These are phyloP conservation scores for Ploettnerulaceae sp. DNA, from an alignment of 2,329 filamentous ascomycete genomes.

Conservation along the genomic window DNA sequence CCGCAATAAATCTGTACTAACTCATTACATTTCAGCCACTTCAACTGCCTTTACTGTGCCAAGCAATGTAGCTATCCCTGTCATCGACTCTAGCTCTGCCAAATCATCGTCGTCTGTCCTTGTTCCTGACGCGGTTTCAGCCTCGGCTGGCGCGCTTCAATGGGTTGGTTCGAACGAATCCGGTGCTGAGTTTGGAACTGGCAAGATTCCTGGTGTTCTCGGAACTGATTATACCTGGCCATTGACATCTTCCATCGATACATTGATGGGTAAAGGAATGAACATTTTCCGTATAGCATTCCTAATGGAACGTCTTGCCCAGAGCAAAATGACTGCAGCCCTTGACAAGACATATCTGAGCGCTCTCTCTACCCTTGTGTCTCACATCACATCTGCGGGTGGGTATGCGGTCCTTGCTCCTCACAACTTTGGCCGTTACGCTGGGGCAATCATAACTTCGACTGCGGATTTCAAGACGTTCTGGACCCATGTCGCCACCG, in stretches of 20 bases:
- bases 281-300: slow-evolving; percentile 36
- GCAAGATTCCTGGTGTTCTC: slow-evolving; percentile 48
- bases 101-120: too few relatives aligned
- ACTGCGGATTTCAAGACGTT: slow-evolving; percentile 38
- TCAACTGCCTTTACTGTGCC: not conserved
- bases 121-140: not conserved
- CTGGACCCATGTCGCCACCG: slow-evolving; percentile 37
- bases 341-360: slow-evolving; percentile 41
- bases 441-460: slow-evolving; percentile 36
- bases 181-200: slow-evolving; percentile 58
- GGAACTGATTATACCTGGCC: slow-evolving; percentile 49
- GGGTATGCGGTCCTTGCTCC: slow-evolving; percentile 44
- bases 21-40: not conserved
- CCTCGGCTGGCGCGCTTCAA: slow-evolving; percentile 1
- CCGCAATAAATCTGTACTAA: not conserved
- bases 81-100: not conserved
- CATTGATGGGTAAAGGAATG: slow-evolving; percentile 21
- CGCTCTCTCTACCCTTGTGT: slow-evolving; percentile 39
- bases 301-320: slow-evolving; percentile 54
- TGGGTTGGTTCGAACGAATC: slow-evolving; percentile 38
- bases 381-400: slow-evolving; percentile 43
- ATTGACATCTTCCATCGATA: slow-evolving; percentile 13
- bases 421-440: slow-evolving; percentile 48
- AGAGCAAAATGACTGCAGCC: slow-evolving; percentile 41
- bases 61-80: not conserved